phyloP scores from a whole-genome alignment of 2,329 filamentous ascomycete genomes.

The Fusarium sp. region DNA sequence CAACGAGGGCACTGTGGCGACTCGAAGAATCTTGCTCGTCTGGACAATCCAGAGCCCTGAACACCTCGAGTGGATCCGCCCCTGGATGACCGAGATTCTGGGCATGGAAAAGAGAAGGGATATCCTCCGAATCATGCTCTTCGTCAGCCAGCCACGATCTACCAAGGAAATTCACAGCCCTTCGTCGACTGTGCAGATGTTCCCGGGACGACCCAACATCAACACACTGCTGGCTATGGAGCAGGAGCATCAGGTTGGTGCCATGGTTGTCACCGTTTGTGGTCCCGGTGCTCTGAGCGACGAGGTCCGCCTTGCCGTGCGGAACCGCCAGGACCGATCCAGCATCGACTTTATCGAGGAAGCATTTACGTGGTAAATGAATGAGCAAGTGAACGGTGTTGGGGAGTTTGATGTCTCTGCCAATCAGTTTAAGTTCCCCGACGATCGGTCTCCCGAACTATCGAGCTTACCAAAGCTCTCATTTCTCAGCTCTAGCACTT shows the following conservation, averaged over 20 bases:
- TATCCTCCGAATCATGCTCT: constrained; percentile 80
- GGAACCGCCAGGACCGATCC: constrained; percentile 71
- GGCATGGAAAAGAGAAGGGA: constrained; percentile 80
- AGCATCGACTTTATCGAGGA: constrained; percentile 85
- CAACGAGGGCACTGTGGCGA: constrained; percentile 75
- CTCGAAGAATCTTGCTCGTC: constrained; percentile 78
- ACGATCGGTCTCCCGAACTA: background rate
- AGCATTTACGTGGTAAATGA: constrained; percentile 72
- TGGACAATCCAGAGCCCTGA: constrained; percentile 85
- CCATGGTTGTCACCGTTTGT: constrained; percentile 80
- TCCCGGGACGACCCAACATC: constrained; percentile 82
- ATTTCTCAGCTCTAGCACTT: constrained; percentile 5
- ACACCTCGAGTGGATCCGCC: constrained; percentile 85
- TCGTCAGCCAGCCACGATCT: constrained; percentile 79
- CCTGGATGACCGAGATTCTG: constrained; percentile 85
- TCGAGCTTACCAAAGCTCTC: constrained; percentile 3
- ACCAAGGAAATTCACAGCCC: constrained; percentile 86
- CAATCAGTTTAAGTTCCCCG: constrained; percentile 11
- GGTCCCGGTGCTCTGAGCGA: constrained; percentile 80
- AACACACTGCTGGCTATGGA: constrained; percentile 78
- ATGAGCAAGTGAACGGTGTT: background rate
- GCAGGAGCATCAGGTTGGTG: constrained; percentile 79
- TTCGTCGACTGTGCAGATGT: constrained; percentile 84
- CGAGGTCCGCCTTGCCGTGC: constrained; percentile 76
- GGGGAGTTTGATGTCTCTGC: constrained; percentile 14